Base-by-base conservation (phyloP, 2,329 filamentous ascomycete species). In the Fonsecaea multimorphosa region DNA sequence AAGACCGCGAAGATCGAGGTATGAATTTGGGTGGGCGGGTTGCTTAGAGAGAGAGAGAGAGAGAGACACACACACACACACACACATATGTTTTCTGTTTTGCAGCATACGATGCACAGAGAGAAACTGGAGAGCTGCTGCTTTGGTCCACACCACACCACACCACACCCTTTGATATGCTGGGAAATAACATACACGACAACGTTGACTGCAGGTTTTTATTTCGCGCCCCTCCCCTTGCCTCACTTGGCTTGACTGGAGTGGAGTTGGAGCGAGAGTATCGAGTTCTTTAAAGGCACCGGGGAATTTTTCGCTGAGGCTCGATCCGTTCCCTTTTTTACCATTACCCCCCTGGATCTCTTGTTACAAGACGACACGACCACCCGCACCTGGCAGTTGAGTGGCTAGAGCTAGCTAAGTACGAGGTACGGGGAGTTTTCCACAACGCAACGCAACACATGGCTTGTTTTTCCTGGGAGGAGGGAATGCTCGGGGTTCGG, bases 1-100 rank as follows among this genome's bases (percentile, higher is more conserved):
- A 49, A 52, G 58, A 53, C 58, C 4, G 58, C 58, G 29, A 60
- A 38, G 58, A 19, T 51, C 29, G 58, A 36, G 31, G 29, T 27
- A 16, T 38, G 40, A 27, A 34, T 14, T 1, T 5, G 31, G 9
- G 44, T 49, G 6, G 44, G 5, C 44, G n/a, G n/a, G n/a, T n/a
- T n/a, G n/a, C n/a, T n/a, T n/a, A n/a, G n/a, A n/a, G n/a, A n/a
- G n/a, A n/a, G n/a, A n/a, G n/a, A 3, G 22, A 22, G 44, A 49
- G 19, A 11, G 19, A 49, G 44, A 49, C 19, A 49, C n/a, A n/a
- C n/a, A n/a, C n/a, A n/a, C n/a, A n/a, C n/a, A n/a, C n/a, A n/a
- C n/a, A n/a, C n/a, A n/a, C 11, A 22, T 5, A 22, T 44, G 16
- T 44, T 8, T 34, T 3, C 11, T 49, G 9, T 22, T 2, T 49